Evolutionary conservation across 129 eudicot genomes (phyloP), one percentile per base, ranked within the genome.

Genomic region (Flaveria bidentis): DNA sequence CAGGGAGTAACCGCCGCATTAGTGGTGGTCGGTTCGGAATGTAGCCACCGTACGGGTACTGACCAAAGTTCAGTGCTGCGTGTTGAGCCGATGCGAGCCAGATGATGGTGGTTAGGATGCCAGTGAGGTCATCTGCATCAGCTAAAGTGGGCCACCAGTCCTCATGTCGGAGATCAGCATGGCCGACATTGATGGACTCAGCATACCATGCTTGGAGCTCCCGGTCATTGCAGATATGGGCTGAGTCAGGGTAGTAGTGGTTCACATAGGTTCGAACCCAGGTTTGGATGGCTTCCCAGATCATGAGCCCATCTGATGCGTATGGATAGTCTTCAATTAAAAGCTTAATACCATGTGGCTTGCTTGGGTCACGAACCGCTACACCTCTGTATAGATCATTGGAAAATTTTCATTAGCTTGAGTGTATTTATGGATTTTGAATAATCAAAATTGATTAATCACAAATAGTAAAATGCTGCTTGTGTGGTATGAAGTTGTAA

Each of bases 1-100:
- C 91, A 0, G 99, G 99, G 50, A 91, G 82, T 14, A 95, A 18
- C 6, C 99, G 87, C 2, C 97, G 90, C 89, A 86, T 87, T 15
- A 95, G 79, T 0, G 97, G 94, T 1, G 99, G 99, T 28, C 97
- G 83, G 90, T 91, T 91, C 0, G 99, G 99, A 14, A 95, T 84
- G 78, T 95, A 91, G 30, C 99, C 99, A 14, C 99, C 97, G 47
- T 95, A 95, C 0, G 99, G 94, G 87, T 95, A 95, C 75, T 95
- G 99, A 13, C 99, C 99, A 65, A 95, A 95, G 83, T 95, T 95
- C 1, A 95, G 85, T 47, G 99, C 97, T 13, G 99, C 99, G 28
- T 91, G 99, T 65, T 95, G 99, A 20, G 99, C 99, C 2, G 99
- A 95, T 0, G 89, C 89, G 4, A 95, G 90, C 99, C 99, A 95